phyloP scores from a whole-genome alignment of 495 filamentous ascomycete species.

The Aspergillus leporis region DNA sequence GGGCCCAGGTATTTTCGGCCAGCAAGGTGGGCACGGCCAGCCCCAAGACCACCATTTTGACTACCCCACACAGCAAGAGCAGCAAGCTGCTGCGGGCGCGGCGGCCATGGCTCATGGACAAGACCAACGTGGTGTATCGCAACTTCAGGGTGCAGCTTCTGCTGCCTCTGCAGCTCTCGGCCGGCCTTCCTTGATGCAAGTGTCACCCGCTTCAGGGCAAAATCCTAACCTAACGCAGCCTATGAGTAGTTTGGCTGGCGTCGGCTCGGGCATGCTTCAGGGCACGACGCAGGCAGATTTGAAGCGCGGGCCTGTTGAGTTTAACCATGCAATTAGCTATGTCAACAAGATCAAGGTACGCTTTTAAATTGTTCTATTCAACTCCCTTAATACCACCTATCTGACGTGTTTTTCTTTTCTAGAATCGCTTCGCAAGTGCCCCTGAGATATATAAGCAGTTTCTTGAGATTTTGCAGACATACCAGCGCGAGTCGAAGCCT shows the following conservation, averaged over 20 bases:
- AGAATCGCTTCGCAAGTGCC: conserved; percentile 94
- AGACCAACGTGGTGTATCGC: conserved; percentile 78
- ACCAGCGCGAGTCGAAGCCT: conserved; percentile 96
- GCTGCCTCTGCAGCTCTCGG: conserved; percentile 55
- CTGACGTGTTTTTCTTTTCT: conserved; percentile 4
- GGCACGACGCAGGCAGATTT: conserved; percentile 57
- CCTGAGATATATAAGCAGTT: conserved; percentile 99
- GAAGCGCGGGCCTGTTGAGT: conserved; percentile 92
- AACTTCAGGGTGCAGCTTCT: conserved; percentile 73
- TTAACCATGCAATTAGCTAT: conserved; percentile 99
- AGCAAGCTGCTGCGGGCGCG: conserved; percentile 47
- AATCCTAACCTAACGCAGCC: conserved; percentile 50
- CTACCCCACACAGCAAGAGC: conserved; percentile 48
- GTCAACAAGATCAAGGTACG: conserved; percentile 99
- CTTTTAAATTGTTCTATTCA: not conserved
- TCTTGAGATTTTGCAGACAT: conserved; percentile 96
- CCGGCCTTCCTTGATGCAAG: conserved; percentile 43
- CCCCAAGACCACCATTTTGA: conserved; percentile 45
- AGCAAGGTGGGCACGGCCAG: conserved; percentile 39
- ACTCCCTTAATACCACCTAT: not conserved
- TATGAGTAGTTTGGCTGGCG: conserved; percentile 46
- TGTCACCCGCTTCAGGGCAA: conserved; percentile 46
- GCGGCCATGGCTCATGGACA: conserved; percentile 66
- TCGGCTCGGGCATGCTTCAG: conserved; percentile 46
- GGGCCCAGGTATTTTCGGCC: conserved; percentile 40